Conservation (phyloP, 164 flowering plant genomes). For the Taxillus chinensis region DNA sequence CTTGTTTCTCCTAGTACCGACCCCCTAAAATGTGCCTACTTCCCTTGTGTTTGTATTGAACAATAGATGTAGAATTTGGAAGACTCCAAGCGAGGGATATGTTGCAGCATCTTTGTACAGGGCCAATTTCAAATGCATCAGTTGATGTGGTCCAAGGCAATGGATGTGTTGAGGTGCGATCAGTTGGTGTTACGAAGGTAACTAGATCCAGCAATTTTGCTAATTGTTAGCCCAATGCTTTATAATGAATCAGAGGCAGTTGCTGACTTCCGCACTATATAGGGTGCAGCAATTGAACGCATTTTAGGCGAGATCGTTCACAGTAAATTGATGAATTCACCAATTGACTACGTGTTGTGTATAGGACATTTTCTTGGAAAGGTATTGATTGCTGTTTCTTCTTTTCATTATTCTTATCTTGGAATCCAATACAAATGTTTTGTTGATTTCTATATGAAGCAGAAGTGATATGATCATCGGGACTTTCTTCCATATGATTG, state of each 20-base stretch:
- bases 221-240: not conserved
- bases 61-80: slow-evolving; percentile 67
- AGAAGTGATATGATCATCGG: too few species aligned
- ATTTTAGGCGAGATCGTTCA: slow-evolving; percentile 84
- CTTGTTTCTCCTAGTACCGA: not conserved
- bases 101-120: slow-evolving; percentile 98
- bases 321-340: slow-evolving; percentile 41
- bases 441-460: too few species aligned
- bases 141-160: slow-evolving; percentile 97
- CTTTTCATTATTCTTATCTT: not conserved
- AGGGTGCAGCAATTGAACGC: slow-evolving; percentile 95
- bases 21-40: not conserved
- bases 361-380: slow-evolving; percentile 77
- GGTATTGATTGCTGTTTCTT: slow-evolving; percentile 25
- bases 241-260: not conserved
- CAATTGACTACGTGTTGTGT: slow-evolving; percentile 83
- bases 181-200: slow-evolving; percentile 98
- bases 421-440: too few species aligned
- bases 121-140: slow-evolving; percentile 95
- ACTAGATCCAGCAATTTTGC: not conserved
- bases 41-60: not conserved
- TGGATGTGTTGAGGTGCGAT: slow-evolving; percentile 89
- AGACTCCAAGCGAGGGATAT: slow-evolving; percentile 93
- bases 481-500: too few species aligned
- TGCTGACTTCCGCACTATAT: not conserved